Evolutionary conservation across 495 filamentous ascomycete species (phyloP).

Genomic region (Lepraria neglecta): DNA sequence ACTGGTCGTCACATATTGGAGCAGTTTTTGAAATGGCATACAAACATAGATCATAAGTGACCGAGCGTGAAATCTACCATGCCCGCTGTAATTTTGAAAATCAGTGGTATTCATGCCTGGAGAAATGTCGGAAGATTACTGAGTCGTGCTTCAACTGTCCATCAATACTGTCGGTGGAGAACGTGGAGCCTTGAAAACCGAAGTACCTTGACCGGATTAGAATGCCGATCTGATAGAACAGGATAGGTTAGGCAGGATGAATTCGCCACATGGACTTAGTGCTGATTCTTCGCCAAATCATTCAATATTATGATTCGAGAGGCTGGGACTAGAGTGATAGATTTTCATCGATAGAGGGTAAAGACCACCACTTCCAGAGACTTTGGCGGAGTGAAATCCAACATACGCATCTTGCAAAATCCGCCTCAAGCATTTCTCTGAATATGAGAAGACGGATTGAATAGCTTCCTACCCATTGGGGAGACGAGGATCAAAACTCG

Average conservation of each 20-base stretch:
- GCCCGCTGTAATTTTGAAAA: neutral
- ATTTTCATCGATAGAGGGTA: too few relatives aligned
- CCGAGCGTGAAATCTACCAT: neutral
- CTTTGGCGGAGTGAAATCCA: too few relatives aligned
- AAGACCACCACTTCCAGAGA: too few relatives aligned
- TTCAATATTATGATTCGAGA: too few relatives aligned
- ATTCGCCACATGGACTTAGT: too few relatives aligned
- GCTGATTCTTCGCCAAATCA: too few relatives aligned
- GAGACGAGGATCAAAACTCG: neutral
- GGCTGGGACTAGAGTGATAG: too few relatives aligned
- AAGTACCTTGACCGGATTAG: conserved; percentile 8
- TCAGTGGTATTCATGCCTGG: neutral
- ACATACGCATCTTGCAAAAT: too few relatives aligned
- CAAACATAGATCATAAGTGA: neutral
- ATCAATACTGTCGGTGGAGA: neutral
- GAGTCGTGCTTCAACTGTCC: neutral
- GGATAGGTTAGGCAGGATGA: too few relatives aligned
- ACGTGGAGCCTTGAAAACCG: conserved; percentile 9
- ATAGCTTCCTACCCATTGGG: neutral
- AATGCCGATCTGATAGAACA: too few relatives aligned
- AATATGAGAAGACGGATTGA: neutral
- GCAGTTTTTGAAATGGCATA: neutral
- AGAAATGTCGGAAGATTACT: neutral
- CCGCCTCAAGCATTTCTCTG: too few relatives aligned
- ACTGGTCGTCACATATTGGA: neutral